phyloP scores from a whole-genome alignment of 176 grass and related monocot genomes.

The Aegilops tauschii region DNA sequence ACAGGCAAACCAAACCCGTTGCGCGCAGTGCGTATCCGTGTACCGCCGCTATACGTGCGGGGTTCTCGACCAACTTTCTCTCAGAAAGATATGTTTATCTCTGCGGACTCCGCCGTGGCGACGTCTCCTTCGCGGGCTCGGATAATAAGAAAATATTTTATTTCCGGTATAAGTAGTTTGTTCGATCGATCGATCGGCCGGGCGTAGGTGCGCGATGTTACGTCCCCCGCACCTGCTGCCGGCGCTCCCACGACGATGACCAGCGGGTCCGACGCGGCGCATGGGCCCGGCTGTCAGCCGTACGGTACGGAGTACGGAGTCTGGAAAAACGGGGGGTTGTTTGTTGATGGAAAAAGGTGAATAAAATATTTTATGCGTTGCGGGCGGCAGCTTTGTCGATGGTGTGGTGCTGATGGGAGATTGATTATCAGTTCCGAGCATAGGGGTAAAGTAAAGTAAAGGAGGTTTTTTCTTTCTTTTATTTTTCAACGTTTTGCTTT shows the following conservation, averaged over 20 bases:
- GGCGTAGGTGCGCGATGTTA: background rate
- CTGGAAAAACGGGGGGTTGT: background rate
- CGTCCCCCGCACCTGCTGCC: background rate
- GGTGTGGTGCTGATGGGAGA: background rate
- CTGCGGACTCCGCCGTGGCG: background rate
- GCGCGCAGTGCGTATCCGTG: background rate
- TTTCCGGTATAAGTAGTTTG: background rate
- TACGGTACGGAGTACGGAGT: rapidly evolving
- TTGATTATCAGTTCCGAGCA: slow-evolving; percentile 35
- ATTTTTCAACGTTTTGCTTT: background rate
- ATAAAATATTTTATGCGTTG: background rate
- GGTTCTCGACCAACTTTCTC: background rate
- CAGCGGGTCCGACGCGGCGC: rapidly evolving
- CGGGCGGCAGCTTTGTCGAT: background rate
- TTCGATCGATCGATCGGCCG: too few relatives aligned
- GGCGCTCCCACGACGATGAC: background rate
- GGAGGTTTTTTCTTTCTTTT: background rate
- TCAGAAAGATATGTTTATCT: background rate
- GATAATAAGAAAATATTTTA: background rate
- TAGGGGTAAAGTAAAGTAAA: background rate
- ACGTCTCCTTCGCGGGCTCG: too few relatives aligned
- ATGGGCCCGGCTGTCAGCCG: background rate
- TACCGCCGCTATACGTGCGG: background rate
- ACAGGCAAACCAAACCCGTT: background rate
- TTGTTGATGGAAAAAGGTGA: background rate